Evolutionary conservation across 75 land plant species (phyloP).

Genomic region (Cryptomeria japonica): DNA sequence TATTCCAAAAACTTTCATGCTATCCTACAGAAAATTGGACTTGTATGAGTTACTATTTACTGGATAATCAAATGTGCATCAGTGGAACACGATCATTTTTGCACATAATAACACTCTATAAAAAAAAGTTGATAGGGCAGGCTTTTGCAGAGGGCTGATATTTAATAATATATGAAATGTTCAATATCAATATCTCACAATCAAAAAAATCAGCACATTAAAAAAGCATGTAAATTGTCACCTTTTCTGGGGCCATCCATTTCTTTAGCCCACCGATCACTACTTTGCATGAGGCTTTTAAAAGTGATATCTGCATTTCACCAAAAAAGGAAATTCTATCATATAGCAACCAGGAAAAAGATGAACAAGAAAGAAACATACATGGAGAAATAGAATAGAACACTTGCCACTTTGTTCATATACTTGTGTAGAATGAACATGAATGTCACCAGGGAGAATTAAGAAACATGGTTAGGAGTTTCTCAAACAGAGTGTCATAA

Average conservation of each 20-base stretch:
- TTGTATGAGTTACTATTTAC: neutral
- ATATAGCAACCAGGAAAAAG: neutral
- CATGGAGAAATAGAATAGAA: neutral
- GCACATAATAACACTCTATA: neutral
- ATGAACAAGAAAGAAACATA: neutral
- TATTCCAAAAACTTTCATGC: neutral
- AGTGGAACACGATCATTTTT: neutral
- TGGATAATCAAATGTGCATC: neutral
- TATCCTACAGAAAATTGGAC: neutral
- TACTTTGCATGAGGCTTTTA: constrained; percentile 13
- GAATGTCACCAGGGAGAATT: neutral
- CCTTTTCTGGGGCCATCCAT: constrained; percentile 56
- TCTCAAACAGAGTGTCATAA: neutral
- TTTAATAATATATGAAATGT: neutral
- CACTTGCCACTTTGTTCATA: neutral
- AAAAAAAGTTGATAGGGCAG: neutral
- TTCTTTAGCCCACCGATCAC: constrained; percentile 27
- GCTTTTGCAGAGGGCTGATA: neutral
- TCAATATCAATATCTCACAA: neutral
- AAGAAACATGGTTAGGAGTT: neutral
- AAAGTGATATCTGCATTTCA: constrained; percentile 21
- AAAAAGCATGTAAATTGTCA: neutral
- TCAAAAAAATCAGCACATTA: neutral
- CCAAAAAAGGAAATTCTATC: neutral
- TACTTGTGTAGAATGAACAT: neutral